phyloP scores from a whole-genome alignment of 2,329 filamentous ascomycete species.

The Cladophialophora bantiana region DNA sequence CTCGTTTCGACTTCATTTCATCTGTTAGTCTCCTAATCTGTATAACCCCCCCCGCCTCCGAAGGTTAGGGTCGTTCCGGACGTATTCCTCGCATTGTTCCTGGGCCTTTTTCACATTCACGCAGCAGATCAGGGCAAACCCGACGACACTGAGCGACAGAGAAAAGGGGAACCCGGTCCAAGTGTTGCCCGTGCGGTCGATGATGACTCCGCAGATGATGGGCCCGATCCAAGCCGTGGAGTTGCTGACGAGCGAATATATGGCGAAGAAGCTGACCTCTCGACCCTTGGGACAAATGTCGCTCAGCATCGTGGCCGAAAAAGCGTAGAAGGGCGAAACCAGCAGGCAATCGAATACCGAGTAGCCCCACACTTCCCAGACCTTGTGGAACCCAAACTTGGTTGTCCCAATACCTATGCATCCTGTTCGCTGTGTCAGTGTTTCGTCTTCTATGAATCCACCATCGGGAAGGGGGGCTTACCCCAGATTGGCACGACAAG shows the following conservation, averaged over 20 bases:
- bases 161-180: background rate
- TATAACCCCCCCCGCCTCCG: background rate
- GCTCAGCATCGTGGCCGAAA: conserved; percentile 10
- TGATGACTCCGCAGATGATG: background rate
- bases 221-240: conserved; percentile 5
- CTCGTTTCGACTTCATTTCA: too few relatives aligned
- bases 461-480: background rate
- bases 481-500: background rate
- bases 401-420: background rate
- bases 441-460: background rate
- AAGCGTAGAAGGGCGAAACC: conserved; percentile 3
- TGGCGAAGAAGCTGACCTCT: conserved; percentile 11
- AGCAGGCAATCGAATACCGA: conserved; percentile 1
- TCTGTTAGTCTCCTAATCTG: background rate
- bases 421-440: background rate
- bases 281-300: conserved; percentile 12
- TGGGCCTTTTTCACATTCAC: background rate
- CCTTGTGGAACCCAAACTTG: background rate
- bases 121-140: background rate
- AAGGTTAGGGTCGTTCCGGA: background rate
- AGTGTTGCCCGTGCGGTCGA: background rate
- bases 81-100: background rate
- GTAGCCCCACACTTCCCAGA: background rate
- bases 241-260: conserved; percentile 12
- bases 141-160: background rate